A percentile compares a stretch with the other conserved stretches of the same genome.
Conservation (phyloP, 345 rosid species). For the Geranium brycei region DNA sequence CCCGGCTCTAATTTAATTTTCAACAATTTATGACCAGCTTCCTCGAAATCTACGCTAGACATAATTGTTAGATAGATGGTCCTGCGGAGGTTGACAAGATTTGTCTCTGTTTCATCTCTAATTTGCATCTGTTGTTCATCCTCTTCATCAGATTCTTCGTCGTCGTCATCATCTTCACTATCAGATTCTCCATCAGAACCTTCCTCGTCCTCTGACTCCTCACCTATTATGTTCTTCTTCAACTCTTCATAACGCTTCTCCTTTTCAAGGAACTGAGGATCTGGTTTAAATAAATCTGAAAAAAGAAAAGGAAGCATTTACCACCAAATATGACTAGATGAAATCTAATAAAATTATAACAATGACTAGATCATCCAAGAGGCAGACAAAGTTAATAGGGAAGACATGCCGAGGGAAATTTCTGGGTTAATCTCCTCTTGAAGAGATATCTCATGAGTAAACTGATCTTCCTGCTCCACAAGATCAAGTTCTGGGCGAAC, state of each 20-base stretch:
- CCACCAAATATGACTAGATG: background rate
- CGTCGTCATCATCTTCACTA: slow-evolving; percentile 43
- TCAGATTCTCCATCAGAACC: slow-evolving; percentile 58
- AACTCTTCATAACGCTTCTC: slow-evolving; percentile 78
- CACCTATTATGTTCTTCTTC: slow-evolving; percentile 81
- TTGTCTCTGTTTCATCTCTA: slow-evolving; percentile 90
- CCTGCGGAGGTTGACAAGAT: slow-evolving; percentile 86
- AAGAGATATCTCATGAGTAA: slow-evolving; percentile 55
- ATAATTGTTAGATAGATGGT: slow-evolving; percentile 90
- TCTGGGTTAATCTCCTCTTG: slow-evolving; percentile 56
- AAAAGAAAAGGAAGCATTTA: background rate
- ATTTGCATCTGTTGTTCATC: slow-evolving; percentile 69
- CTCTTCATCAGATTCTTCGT: slow-evolving; percentile 41
- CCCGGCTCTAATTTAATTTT: slow-evolving; percentile 95
- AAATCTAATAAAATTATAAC: no score
- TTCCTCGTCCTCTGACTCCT: slow-evolving; percentile 72
- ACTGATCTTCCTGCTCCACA: slow-evolving; percentile 30
- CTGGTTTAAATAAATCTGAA: slow-evolving; percentile 34
- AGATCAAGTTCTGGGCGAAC: slow-evolving; percentile 92
- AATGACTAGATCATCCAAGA: background rate
- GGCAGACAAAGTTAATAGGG: background rate
- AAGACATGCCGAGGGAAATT: slow-evolving; percentile 58
- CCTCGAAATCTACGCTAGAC: slow-evolving; percentile 98
- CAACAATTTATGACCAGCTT: slow-evolving; percentile 88
- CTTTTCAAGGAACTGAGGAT: slow-evolving; percentile 70